Evolutionary conservation across 1,284 basidiomycete species (phyloP), one percentile per base, ranked within the genome.

Genomic region (Rhodotorula sp.): DNA sequence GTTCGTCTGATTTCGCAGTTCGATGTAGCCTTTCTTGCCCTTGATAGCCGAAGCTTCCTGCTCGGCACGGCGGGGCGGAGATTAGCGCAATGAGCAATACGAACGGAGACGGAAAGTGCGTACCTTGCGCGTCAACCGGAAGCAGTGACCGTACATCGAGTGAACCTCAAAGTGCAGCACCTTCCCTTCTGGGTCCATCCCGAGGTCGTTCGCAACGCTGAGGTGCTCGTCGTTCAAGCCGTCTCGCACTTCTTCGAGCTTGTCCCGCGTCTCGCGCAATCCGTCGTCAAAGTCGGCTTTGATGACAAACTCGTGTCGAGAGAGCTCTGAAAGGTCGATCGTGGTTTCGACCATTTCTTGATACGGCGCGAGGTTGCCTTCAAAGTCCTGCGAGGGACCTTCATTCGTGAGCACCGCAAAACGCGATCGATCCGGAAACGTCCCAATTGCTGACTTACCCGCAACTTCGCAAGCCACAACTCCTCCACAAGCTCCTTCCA

Each of bases 271-370:
- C 62, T 85, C 84, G 71, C 89, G 86, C 38, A 99, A 85, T 14
- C 86, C 84, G 10, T 87, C 86, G 79, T 95, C 91, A 77, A 93
- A 95, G 70, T 94, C 93, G 0, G 95, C 89, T 80, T 93, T 94
- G 79, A 99, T 71, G 43, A 95, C 90, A 79, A 90, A 95, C 77
- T 91, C 91, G 82, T 98, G 93, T 83, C 67, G 89, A 83, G 81
- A 78, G 14, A 97, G 85, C 76, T 95, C 89, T 60, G 90, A 88
- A 26, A 98, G 86, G 78, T 99, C 97, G 57, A 99, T 87, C 0
- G 95, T 98, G 70, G 92, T 89, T 81, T 98, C 93, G 5, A 99
- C 95, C 90, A 99, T 94, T 77, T 95, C 92, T 7, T 87, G 85
- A 77, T 95, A 95, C 78, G 93, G 92, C 18, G 84, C 84, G 6